These are phyloP conservation scores for Massospora cicadina DNA, from an alignment of 371 early-diverging fungal species.

Conservation along the genomic window DNA sequence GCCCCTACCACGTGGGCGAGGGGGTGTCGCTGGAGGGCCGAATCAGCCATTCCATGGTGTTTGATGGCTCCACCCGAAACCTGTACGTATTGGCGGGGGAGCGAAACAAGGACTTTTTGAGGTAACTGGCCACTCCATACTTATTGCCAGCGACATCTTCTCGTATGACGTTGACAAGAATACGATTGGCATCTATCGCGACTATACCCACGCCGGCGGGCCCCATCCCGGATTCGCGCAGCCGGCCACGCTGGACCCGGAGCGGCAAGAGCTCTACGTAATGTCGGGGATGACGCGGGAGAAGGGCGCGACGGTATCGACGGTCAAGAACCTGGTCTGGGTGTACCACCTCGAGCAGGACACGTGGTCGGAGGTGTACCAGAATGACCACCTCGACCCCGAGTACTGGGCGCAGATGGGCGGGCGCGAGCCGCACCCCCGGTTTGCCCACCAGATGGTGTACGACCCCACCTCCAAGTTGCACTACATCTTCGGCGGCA, in stretches of 20 bases:
- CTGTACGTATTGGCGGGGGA: conserved; percentile 84
- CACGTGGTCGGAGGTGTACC: conserved; percentile 56
- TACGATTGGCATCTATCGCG: conserved; percentile 41
- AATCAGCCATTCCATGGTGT: conserved; percentile 79
- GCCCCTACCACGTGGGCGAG: background rate
- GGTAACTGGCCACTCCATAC: background rate
- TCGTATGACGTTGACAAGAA: conserved; percentile 62
- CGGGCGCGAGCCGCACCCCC: conserved; percentile 47
- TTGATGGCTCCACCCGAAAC: conserved; percentile 45
- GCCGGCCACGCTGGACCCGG: conserved; percentile 58
- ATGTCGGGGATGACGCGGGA: conserved; percentile 43
- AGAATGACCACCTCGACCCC: conserved; percentile 32
- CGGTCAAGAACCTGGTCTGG: conserved; percentile 55
- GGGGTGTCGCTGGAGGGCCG: conserved; percentile 42
- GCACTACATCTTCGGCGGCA: conserved; percentile 79
- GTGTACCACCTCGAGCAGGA: conserved; percentile 39
- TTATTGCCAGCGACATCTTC: conserved; percentile 41
- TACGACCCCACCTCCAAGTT: conserved; percentile 30
- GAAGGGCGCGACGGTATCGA: conserved; percentile 27
- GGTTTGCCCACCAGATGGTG: conserved; percentile 76
- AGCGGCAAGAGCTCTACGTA: conserved; percentile 63
- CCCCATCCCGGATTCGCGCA: conserved; percentile 71
- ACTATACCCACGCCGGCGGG: conserved; percentile 46
- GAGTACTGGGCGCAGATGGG: conserved; percentile 26
- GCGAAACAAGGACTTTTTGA: conserved; percentile 46